Conservation (phyloP, 148 eudicot species). For the Diospyros kaki region DNA sequence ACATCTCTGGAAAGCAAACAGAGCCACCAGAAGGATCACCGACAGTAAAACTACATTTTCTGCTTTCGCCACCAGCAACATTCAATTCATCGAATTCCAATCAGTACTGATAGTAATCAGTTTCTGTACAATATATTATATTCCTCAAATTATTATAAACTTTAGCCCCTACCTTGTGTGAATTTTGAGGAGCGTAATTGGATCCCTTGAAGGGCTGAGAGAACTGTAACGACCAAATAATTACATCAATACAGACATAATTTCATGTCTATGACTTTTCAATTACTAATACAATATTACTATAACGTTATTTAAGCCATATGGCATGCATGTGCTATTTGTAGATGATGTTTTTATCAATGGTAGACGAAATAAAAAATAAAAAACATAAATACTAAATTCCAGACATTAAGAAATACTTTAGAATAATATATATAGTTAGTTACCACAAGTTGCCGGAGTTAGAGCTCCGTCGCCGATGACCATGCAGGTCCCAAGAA, state of each 20-base stretch:
- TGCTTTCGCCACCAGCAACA: background rate
- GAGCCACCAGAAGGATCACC: constrained; percentile 22
- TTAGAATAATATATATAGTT: too few species aligned
- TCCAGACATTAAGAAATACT: too few species aligned
- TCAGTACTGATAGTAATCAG: background rate
- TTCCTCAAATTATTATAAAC: background rate
- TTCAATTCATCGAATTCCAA: background rate
- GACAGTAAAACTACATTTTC: constrained; percentile 27
- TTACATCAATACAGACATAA: too few species aligned
- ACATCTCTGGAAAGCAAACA: constrained; percentile 29
- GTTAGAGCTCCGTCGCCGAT: constrained; percentile 19
- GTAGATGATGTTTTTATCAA: too few species aligned
- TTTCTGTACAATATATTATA: background rate
- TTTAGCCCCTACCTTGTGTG: background rate
- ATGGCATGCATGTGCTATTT: too few species aligned
- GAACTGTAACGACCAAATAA: constrained; percentile 16
- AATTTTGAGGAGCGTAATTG: constrained; percentile 3
- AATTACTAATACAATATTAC: too few species aligned
- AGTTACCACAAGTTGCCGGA: constrained; percentile 14
- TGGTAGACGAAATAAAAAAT: too few species aligned
- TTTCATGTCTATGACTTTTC: too few species aligned
- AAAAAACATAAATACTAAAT: too few species aligned
- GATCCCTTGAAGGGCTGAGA: constrained; percentile 37
- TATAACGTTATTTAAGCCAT: too few species aligned
- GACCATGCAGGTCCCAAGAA: constrained; percentile 19